Evolutionary conservation across 2,329 filamentous ascomycete genomes (phyloP), one percentile per base, ranked within the genome.

Genomic region (Aspergillus hortae): DNA sequence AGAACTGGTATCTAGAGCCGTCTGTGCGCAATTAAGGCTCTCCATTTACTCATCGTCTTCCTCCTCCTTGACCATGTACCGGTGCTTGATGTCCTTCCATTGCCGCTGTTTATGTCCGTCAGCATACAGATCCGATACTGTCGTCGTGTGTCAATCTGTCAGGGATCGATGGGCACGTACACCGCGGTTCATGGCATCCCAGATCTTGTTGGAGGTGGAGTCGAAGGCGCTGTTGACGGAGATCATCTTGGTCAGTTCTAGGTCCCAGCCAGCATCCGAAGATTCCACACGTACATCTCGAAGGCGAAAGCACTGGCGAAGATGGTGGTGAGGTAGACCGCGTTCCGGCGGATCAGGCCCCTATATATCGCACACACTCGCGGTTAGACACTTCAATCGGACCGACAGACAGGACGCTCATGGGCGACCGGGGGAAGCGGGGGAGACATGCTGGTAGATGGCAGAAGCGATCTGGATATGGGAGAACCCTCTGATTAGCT

Each of bases 31-130:
- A 54, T 47, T 44, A 44, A 32, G 40, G 35, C 44, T 55, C 53
- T 36, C 48, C 44, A 52, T 65, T 66, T 70, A 68, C 58, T 73
- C 67, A 40, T 73, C 75, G 54, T 87, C 85, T 58, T 86, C 83
- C 60, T 85, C 85, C 59, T 88, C 67, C 54, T 80, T 80, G 76
- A 89, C 77, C 67, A 95, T 74, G 76, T 96, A 99, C 76, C 83
- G 87, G 74, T 86, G 79, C 79, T 95, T 92, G 80, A 99, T 96
- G 74, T 99, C 94, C 84, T 96, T 96, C 94, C 94, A 97, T 95
- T 96, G 92, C 69, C 92, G 90, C 92, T 97, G 69, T 64, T 10
- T 14, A 49, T 25, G 17, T 46, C 33, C 54, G 58, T 60, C 44
- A 59, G 61, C 42, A 52, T 49, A 27, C 45, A 12, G 10, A 17